Evolutionary conservation across 2,329 filamentous ascomycete species (phyloP), one percentile per base, ranked within the genome.

Genomic region (Penicillium paneum): DNA sequence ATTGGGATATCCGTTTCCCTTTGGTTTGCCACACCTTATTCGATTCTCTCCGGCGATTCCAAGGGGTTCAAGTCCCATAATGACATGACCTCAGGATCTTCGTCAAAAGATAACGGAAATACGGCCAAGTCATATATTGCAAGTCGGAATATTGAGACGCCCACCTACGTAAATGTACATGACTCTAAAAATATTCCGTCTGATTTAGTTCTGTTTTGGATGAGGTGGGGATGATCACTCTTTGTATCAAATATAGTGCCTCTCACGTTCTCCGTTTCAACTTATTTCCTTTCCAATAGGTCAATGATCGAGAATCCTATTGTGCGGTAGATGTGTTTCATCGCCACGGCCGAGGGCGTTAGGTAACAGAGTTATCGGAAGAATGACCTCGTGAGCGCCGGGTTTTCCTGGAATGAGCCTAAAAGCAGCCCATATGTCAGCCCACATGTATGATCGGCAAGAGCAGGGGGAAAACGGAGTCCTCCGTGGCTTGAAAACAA

Each of bases 11-110:
- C 42, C 19, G 17, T 26, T 29, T 38, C 31, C n/a, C 39, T n/a
- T 39, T 13, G 21, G 21, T 10, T 52, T 43, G 52, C 51, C 55
- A 55, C 55, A 48, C 47, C 46, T 55, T 57, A 49, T 53, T 48
- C 50, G 36, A 47, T 29, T 3, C 31, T 15, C 26, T 24, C 39
- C 19, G 34, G 10, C n/a, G 28, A 15, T 32, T 32, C 21, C 21
- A 24, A 24, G 21, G 21, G 21, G 2, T 4, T 24, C 5, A 24
- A 4, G 3, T 4, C 21, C 21, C 3, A 39, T 15, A 38, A 38
- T 17, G 8, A 13, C 13, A 21, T 38, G 35, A 12, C 31, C 31
- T 15, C 31, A 32, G 13, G 31, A 32, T 32, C 31, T 15, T 32
- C 31, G 3, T 32, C 7, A 24, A 24, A 2, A 24, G 21, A 24